phyloP scores from a whole-genome alignment of 2,329 filamentous ascomycete genomes.

The Endoconidiophora laricicola region DNA sequence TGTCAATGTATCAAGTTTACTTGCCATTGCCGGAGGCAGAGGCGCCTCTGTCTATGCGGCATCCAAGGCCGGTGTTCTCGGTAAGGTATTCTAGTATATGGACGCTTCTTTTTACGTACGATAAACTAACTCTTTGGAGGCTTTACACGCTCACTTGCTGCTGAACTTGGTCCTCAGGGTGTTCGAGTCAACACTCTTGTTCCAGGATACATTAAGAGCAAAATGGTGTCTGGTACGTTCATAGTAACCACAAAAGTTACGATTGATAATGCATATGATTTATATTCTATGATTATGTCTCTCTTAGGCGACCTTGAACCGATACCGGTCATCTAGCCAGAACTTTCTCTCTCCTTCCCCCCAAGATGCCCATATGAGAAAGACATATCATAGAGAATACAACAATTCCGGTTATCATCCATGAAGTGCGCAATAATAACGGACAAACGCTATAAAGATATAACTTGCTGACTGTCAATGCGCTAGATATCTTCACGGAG shows the following conservation, averaged over 20 bases:
- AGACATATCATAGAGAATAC: too few species aligned
- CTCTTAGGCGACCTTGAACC: neutral
- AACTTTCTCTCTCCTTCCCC: too few species aligned
- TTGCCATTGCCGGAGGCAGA: conserved; percentile 50
- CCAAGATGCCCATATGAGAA: too few species aligned
- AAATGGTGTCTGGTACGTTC: conserved; percentile 54
- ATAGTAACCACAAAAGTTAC: neutral
- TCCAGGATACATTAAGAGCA: conserved; percentile 68
- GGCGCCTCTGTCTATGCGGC: conserved; percentile 63
- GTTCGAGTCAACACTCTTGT: conserved; percentile 68
- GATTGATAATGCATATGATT: neutral
- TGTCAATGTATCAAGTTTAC: conserved; percentile 65
- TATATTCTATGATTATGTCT: neutral
- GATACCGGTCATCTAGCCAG: too few species aligned
- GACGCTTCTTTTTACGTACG: neutral
- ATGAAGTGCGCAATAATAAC: too few species aligned
- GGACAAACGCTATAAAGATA: too few species aligned
- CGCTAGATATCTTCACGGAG: conserved; percentile 4
- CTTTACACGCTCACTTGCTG: conserved; percentile 50
- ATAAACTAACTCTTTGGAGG: conserved; percentile 25
- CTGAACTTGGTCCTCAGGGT: conserved; percentile 40
- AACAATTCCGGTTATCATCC: too few species aligned
- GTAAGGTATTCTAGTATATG: conserved; percentile 24
- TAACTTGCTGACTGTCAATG: too few species aligned
- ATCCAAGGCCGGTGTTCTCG: conserved; percentile 64